Evolutionary conservation across 1,284 basidiomycete species (phyloP), one percentile per base, ranked within the genome.

Genomic region (Sanghuangporus baumii): DNA sequence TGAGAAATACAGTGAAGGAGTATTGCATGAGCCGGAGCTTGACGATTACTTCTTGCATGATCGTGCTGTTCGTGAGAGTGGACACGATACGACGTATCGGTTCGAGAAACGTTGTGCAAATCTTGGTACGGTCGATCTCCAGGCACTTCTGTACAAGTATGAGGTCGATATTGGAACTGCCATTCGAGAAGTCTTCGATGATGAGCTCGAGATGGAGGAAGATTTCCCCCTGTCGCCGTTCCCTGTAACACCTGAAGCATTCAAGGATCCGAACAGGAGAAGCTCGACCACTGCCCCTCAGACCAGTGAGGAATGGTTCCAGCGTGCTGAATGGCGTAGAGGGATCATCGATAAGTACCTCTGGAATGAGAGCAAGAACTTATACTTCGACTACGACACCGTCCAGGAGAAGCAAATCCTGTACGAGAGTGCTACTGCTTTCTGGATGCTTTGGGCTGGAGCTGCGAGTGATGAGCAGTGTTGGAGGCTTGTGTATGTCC

Each of bases 31-130:
- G 76, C 95, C 96, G 6, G 85, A 81, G 66, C 84, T 99, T 5
- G 96, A 99, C 77, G 94, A 95, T 70, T 99, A 98, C 80, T 98
- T 99, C 81, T 75, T 96, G 69, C 96, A 99, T 76, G 96, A 99
- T 74, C 92, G 96, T 64, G 86, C 93, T 2, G 94, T 98, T 48
- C 89, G 95, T 60, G 93, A 96, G 77, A 93, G 89, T 36, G 96
- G 96, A 36, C 96, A 99, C 76, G 96, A 99, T 75, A 99, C 96
- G 64, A 93, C 94, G 2, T 99, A 98, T 75, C 88, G 97, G 11
- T 91, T 98, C 71, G 96, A 99, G 81, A 96, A 94, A 75, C 86
- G 89, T 6, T 98, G 96, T 71, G 96, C 94, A 23, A 96, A 98
- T 76, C 85, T 99, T 43, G 96, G 89, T 6, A 99, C 96, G 12